A percentile compares a stretch with the other conserved stretches of the same genome.
These are phyloP conservation scores for Cubamyces lactineus DNA, from an alignment of 768 basidiomycete genomes.

Conservation along the genomic window DNA sequence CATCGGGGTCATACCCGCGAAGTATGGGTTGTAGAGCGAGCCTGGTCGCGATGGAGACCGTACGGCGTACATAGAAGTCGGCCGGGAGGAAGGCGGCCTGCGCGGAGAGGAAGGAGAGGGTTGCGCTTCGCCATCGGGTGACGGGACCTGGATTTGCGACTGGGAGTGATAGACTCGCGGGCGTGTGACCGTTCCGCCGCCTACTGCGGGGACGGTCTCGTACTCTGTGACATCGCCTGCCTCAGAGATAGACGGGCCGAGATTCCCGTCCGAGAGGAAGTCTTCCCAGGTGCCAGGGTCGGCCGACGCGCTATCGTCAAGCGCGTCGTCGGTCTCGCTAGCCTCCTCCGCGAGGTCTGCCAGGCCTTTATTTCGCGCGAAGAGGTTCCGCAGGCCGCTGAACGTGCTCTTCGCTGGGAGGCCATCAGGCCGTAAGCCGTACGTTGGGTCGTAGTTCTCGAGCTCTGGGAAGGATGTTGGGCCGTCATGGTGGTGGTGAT, in stretches of 20 bases:
- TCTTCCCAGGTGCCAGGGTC: constrained; percentile 77
- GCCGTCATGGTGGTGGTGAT: constrained; percentile 26
- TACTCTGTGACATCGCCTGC: constrained; percentile 59
- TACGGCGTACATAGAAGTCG: constrained; percentile 8
- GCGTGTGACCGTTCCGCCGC: constrained; percentile 84
- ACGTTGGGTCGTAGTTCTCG: constrained; percentile 95
- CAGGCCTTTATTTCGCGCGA: constrained; percentile 62
- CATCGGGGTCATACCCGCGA: constrained; percentile 29
- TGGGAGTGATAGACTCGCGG: constrained; percentile 88
- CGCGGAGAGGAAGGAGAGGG: background rate
- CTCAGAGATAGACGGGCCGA: constrained; percentile 46
- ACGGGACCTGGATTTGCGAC: constrained; percentile 61
- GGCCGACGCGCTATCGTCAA: constrained; percentile 53
- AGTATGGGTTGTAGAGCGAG: constrained; percentile 28
- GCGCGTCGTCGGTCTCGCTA: constrained; percentile 46
- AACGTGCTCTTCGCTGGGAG: constrained; percentile 85
- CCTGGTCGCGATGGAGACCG: constrained; percentile 17
- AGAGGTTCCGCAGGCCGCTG: constrained; percentile 74
- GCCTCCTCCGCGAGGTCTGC: constrained; percentile 80
- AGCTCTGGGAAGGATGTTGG: constrained; percentile 55
- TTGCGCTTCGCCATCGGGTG: constrained; percentile 36
- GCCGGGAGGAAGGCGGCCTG: constrained; percentile 10
- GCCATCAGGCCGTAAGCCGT: constrained; percentile 91
- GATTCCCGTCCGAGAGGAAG: constrained; percentile 46
- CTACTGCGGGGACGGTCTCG: constrained; percentile 90